Percentiles rank a stretch among this genome's conserved stretches.
Evolutionary conservation across 768 basidiomycete species (phyloP).

Genomic region (Serendipita vermifera): DNA sequence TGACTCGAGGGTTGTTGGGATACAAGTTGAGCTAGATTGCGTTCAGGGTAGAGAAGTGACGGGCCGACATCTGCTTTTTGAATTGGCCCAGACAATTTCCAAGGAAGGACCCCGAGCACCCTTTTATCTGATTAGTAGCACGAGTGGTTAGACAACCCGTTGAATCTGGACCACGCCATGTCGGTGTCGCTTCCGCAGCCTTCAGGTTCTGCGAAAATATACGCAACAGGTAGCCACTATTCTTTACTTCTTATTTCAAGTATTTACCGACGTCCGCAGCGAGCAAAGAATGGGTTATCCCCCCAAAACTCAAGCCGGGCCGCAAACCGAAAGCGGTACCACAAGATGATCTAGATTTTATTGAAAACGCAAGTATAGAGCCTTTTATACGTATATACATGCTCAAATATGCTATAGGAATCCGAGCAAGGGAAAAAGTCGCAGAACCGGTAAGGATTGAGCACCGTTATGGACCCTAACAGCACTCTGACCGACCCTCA

Average conservation of each 20-base stretch:
- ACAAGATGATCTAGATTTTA: slow-evolving; percentile 25
- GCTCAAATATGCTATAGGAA: background rate
- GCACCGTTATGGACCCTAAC: background rate
- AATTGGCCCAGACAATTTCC: no score
- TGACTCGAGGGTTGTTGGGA: no score
- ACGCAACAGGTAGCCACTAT: slow-evolving; percentile 1
- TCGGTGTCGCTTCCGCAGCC: slow-evolving; percentile 1
- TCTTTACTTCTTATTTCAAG: background rate
- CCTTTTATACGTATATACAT: background rate
- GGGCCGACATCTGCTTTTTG: no score
- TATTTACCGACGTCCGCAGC: slow-evolving; percentile 34
- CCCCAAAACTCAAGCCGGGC: slow-evolving; percentile 75
- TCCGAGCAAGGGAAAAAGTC: slow-evolving; percentile 46
- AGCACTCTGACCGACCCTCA: slow-evolving; percentile 21
- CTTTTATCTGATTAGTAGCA: no score
- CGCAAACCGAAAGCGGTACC: slow-evolving; percentile 57
- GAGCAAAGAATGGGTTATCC: slow-evolving; percentile 83
- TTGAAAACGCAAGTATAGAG: slow-evolving; percentile 35
- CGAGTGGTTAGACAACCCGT: no score
- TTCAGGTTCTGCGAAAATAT: background rate
- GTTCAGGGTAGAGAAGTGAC: no score
- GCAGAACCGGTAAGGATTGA: slow-evolving; percentile 50
- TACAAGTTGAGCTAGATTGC: no score
- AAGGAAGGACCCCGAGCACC: no score
- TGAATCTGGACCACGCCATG: background rate